phyloP scores from a whole-genome alignment of 352 stramenopile genomes.

The Globisporangium nodosum region DNA sequence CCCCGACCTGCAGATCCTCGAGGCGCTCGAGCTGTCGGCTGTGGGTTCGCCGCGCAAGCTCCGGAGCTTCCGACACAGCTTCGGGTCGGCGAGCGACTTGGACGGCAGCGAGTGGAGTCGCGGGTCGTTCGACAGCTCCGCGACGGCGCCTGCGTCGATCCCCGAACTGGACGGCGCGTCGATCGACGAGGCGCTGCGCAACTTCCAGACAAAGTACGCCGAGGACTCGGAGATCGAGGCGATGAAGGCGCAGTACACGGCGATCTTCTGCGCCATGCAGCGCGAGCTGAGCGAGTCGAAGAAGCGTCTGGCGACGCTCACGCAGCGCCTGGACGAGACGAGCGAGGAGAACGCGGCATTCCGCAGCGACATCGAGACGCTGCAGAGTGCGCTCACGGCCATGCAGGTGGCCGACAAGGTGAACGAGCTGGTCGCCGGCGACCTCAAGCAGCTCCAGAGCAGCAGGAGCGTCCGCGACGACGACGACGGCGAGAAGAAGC shows the following conservation, averaged over 20 bases:
- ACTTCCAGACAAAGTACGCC: conserved; percentile 25
- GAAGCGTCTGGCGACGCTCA: conserved; percentile 38
- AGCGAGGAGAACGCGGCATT: conserved; percentile 53
- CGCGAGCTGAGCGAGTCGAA: conserved; percentile 54
- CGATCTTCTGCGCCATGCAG: conserved; percentile 66
- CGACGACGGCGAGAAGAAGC: not conserved
- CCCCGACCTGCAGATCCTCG: conserved; percentile 60
- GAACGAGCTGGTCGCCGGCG: conserved; percentile 44
- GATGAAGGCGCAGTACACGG: conserved; percentile 48
- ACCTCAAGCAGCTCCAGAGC: conserved; percentile 39
- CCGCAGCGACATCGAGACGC: conserved; percentile 54
- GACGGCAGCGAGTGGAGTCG: conserved; percentile 6
- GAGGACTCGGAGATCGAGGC: conserved; percentile 14
- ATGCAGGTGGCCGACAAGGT: conserved; percentile 60
- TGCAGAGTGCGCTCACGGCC: conserved; percentile 57
- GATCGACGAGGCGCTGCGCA: conserved; percentile 48
- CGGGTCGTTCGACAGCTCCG: conserved; percentile 6
- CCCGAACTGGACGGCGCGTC: conserved; percentile 12
- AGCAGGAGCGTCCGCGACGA: not conserved
- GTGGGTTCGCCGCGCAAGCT: conserved; percentile 1
- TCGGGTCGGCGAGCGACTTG: conserved; percentile 10
- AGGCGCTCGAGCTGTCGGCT: conserved; percentile 20
- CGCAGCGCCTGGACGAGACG: conserved; percentile 50
- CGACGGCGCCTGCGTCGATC: conserved; percentile 10
- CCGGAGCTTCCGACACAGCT: conserved; percentile 6